These are phyloP conservation scores for Sicyos baderoa DNA, from an alignment of 306 rosid genomes.

Conservation along the genomic window DNA sequence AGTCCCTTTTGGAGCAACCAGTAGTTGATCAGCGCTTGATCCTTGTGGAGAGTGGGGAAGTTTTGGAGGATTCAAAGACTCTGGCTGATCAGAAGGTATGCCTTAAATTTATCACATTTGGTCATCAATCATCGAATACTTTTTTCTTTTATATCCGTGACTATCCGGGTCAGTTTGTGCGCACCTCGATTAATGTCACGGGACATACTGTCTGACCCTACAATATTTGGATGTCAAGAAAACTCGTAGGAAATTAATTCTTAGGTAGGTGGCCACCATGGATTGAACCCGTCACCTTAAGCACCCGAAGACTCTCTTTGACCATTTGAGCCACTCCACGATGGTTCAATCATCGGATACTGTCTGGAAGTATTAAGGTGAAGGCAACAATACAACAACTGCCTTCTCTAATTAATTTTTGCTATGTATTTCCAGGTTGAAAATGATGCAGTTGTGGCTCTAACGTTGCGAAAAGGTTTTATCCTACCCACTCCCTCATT, in stretches of 20 bases:
- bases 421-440: slow-evolving; percentile 54
- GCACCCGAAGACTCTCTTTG: too few species aligned
- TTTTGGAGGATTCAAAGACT: slow-evolving; percentile 69
- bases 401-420: neutral
- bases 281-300: too few species aligned
- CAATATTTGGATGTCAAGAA: too few species aligned
- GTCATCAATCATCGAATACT: too few species aligned
- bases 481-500: neutral
- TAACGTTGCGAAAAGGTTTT: slow-evolving; percentile 73
- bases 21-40: slow-evolving; percentile 55
- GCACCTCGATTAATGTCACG: too few species aligned
- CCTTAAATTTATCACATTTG: neutral
- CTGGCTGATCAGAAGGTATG: slow-evolving; percentile 81
- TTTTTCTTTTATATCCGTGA: too few species aligned
- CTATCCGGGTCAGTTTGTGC: too few species aligned
- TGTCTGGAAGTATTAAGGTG: neutral
- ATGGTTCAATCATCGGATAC: too few species aligned
- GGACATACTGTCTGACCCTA: too few species aligned
- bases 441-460: slow-evolving; percentile 75
- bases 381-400: neutral
- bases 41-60: slow-evolving; percentile 53
- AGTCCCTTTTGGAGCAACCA: slow-evolving; percentile 54
- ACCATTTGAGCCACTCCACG: too few species aligned
- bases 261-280: too few species aligned
- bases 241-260: too few species aligned